Percentiles rank a stretch among this genome's conserved stretches.
Conservation (phyloP, 2,329 filamentous ascomycete species). For the Fusarium austroafricanum region DNA sequence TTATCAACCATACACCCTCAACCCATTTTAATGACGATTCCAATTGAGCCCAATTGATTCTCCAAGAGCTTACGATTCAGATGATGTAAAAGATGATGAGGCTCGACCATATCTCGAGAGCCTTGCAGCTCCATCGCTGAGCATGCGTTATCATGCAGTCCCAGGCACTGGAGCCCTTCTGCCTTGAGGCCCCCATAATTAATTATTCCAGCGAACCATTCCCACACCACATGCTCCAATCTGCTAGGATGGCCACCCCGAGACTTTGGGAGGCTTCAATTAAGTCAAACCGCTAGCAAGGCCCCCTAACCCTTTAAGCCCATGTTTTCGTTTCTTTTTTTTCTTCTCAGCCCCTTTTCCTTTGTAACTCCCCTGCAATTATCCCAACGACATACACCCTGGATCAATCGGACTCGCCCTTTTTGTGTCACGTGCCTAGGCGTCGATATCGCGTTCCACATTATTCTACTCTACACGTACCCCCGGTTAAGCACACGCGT, state of each 20-base stretch:
- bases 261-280: conserved; percentile 21
- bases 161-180: conserved; percentile 41
- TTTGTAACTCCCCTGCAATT: conserved; percentile 31
- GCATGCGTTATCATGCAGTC: conserved; percentile 46
- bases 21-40: neutral
- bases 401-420: conserved; percentile 11
- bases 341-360: conserved; percentile 30
- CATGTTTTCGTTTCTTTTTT: conserved; percentile 8
- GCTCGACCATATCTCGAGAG: conserved; percentile 26
- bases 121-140: conserved; percentile 41
- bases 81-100: conserved; percentile 34
- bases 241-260: conserved; percentile 6
- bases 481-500: conserved; percentile 26
- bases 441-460: conserved; percentile 3
- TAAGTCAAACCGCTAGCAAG: conserved; percentile 20
- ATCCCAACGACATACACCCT: neutral
- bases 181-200: conserved; percentile 40
- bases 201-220: conserved; percentile 23
- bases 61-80: conserved; percentile 3
- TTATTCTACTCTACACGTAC: conserved; percentile 26
- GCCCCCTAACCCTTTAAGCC: conserved; percentile 23
- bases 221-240: conserved; percentile 3
- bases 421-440: conserved; percentile 34
- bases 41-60: conserved; percentile 44
- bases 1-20: neutral